Percentiles rank a stretch among this genome's conserved stretches.
phyloP scores from a whole-genome alignment of 2,329 filamentous ascomycete species.

The Fusarium succisae region DNA sequence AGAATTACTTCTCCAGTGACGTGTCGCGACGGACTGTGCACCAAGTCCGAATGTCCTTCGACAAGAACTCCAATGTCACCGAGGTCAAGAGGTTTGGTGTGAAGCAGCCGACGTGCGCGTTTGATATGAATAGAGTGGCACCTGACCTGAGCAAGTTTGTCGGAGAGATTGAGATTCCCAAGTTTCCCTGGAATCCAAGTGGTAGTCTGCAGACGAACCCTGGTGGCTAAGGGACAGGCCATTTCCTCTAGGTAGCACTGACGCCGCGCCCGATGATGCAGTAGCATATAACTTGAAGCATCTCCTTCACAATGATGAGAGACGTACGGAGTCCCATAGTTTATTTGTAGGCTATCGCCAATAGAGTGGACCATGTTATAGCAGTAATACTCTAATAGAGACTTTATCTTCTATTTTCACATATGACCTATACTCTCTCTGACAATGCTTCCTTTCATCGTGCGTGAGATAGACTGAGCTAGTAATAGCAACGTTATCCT shows the following conservation, averaged over 20 bases:
- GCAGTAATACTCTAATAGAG: fast-evolving
- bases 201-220: slow-evolving; percentile 32
- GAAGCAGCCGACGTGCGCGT: slow-evolving; percentile 21
- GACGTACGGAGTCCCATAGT: fast-evolving
- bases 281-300: fast-evolving
- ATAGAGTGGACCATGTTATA: fast-evolving
- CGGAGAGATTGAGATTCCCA: slow-evolving; percentile 24
- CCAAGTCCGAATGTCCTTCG: slow-evolving; percentile 11
- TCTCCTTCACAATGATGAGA: fast-evolving
- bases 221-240: slow-evolving; percentile 1
- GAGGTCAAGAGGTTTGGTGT: slow-evolving; percentile 19
- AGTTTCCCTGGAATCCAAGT: slow-evolving; percentile 29
- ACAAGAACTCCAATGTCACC: slow-evolving; percentile 9
- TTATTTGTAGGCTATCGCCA: fast-evolving
- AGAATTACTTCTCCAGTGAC: slow-evolving; percentile 23
- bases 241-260: not conserved
- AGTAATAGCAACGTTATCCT: fast-evolving
- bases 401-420: fast-evolving
- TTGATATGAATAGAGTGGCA: slow-evolving; percentile 1
- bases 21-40: slow-evolving; percentile 22
- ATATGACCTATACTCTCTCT: fast-evolving
- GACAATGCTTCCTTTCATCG: fast-evolving
- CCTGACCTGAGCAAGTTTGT: slow-evolving; percentile 22
- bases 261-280: fast-evolving
- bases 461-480: fast-evolving